Conservation (phyloP, 345 rosid species). For the Acer campestre region DNA sequence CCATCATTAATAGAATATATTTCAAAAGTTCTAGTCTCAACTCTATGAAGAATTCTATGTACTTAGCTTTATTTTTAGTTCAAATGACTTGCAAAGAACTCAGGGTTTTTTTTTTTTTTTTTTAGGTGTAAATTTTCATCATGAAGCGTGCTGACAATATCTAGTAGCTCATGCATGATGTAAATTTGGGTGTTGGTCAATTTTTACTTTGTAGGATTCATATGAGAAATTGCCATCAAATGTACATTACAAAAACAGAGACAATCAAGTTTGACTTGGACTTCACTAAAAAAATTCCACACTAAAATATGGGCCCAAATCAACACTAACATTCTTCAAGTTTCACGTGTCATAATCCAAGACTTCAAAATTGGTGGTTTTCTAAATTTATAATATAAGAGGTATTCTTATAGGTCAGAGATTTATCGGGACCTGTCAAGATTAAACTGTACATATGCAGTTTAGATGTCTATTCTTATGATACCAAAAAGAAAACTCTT, state of each 20-base stretch:
- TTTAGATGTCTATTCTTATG: too few species aligned
- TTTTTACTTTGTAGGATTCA: background rate
- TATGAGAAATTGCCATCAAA: background rate
- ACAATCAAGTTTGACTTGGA: slow-evolving; percentile 5
- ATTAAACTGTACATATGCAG: too few species aligned
- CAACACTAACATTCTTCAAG: background rate
- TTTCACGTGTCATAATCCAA: slow-evolving; percentile 6
- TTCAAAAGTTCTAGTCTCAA: background rate
- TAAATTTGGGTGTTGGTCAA: slow-evolving; percentile 5
- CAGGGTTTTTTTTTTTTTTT: background rate
- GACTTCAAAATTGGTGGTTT: background rate
- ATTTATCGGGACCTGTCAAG: too few species aligned
- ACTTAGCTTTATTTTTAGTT: background rate
- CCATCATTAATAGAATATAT: background rate
- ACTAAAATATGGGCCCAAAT: background rate
- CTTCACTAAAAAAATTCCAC: background rate
- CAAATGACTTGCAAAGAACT: background rate
- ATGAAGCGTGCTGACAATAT: background rate
- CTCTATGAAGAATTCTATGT: background rate
- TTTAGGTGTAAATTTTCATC: background rate
- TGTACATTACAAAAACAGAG: background rate
- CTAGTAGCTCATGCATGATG: slow-evolving; percentile 9
- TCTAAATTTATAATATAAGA: too few species aligned
- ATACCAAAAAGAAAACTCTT: too few species aligned
- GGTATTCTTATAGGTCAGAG: too few species aligned